phyloP scores from a whole-genome alignment of 192 early-diverging fungal species.

The Pilaira anomala region DNA sequence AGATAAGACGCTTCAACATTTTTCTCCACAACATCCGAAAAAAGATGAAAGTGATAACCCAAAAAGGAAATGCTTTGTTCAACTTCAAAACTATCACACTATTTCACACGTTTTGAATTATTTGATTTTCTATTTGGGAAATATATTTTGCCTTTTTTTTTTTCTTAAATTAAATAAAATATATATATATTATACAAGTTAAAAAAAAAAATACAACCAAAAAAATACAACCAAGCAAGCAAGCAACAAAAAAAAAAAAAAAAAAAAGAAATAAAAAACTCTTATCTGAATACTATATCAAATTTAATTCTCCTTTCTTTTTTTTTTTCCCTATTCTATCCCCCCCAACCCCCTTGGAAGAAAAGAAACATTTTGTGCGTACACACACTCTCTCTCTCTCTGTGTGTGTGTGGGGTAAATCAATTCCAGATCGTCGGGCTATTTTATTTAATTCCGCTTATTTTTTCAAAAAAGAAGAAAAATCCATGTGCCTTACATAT shows the following conservation, averaged over 20 bases:
- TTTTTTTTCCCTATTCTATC: background rate
- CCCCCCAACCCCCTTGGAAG: background rate
- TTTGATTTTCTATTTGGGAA: background rate
- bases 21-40: slow-evolving; percentile 27
- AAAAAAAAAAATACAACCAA: too few relatives aligned
- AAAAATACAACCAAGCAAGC: too few relatives aligned
- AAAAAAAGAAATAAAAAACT: background rate
- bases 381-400: too few relatives aligned
- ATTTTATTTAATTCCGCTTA: slow-evolving; percentile 3
- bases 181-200: too few relatives aligned
- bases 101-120: slow-evolving; percentile 18
- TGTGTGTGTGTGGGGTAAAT: slow-evolving; percentile 1
- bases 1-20: slow-evolving; percentile 23
- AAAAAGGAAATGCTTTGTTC: slow-evolving; percentile 16
- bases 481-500: slow-evolving; percentile 14
- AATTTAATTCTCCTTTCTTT: background rate
- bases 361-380: too few relatives aligned
- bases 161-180: too few relatives aligned
- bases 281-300: slow-evolving; percentile 16
- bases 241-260: background rate
- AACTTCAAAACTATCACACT: slow-evolving; percentile 5
- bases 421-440: slow-evolving; percentile 3
- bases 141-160: too few relatives aligned
- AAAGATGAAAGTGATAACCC: slow-evolving; percentile 26
- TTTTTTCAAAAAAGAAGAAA: background rate